These are phyloP conservation scores for Aspergillus intermedius DNA, from an alignment of 2,329 filamentous ascomycete species.

Conservation along the genomic window DNA sequence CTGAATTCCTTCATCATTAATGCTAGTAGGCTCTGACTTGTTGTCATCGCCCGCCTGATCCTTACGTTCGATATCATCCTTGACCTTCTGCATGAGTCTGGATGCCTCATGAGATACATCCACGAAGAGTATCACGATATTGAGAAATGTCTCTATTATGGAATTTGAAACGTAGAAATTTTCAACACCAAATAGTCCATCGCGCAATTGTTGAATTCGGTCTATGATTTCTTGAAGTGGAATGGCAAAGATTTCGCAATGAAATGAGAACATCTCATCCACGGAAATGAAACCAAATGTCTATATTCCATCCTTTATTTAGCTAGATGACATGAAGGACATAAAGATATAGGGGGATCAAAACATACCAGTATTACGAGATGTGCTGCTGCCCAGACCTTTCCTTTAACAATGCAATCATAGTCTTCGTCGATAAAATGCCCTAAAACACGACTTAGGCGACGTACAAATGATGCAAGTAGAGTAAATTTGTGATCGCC, in stretches of 20 bases:
- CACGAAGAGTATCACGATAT: background rate
- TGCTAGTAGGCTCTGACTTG: no score
- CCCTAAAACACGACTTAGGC: background rate
- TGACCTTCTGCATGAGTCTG: background rate
- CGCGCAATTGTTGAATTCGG: background rate
- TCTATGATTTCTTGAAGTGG: background rate
- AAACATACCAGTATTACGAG: background rate
- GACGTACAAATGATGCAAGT: background rate
- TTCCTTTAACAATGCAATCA: constrained; percentile 3
- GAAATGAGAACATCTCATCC: background rate
- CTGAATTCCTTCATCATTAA: no score
- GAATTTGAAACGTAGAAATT: background rate
- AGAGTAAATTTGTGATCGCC: background rate
- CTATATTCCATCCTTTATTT: background rate
- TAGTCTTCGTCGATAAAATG: constrained; percentile 1
- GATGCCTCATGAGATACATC: background rate
- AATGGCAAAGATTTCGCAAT: background rate
- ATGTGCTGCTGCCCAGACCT: constrained; percentile 1
- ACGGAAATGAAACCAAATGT: background rate
- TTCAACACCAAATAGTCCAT: background rate
- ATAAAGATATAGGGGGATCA: background rate
- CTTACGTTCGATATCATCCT: no score
- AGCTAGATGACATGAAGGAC: no score
- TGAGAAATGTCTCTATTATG: background rate
- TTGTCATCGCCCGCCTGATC: no score